phyloP scores from a whole-genome alignment of 306 rosid genomes.

The Ochetophila trinervis region DNA sequence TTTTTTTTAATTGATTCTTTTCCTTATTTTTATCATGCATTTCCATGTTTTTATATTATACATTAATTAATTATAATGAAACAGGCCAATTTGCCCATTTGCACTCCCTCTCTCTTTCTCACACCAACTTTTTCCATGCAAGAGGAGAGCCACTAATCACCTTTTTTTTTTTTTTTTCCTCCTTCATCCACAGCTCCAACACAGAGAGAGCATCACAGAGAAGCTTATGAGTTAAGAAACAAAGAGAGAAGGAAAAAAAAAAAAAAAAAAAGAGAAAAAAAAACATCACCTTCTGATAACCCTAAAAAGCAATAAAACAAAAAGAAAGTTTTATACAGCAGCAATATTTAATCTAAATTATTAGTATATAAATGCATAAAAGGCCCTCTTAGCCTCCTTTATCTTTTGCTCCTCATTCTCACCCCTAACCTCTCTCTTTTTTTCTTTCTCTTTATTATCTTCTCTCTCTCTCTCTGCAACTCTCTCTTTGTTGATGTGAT shows the following conservation, averaged over 20 bases:
- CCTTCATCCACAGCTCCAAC: slow-evolving; percentile 26
- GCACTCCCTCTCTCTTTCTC: slow-evolving; percentile 21
- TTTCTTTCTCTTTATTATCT: slow-evolving; percentile 18
- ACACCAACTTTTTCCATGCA: slow-evolving; percentile 54
- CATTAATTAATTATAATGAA: slow-evolving; percentile 26
- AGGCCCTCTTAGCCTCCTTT: slow-evolving; percentile 41
- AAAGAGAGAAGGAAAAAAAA: background rate
- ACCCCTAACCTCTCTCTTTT: slow-evolving; percentile 12
- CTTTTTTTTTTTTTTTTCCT: no score
- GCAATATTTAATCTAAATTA: slow-evolving; percentile 26
- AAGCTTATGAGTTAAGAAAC: slow-evolving; percentile 81
- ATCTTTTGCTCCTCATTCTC: slow-evolving; percentile 46
- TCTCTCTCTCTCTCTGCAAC: slow-evolving; percentile 24
- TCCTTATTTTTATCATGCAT: slow-evolving; percentile 32
- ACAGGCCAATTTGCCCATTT: slow-evolving; percentile 32
- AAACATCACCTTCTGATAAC: slow-evolving; percentile 55
- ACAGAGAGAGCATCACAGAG: slow-evolving; percentile 37
- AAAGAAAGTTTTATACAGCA: slow-evolving; percentile 33
- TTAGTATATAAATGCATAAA: slow-evolving; percentile 64
- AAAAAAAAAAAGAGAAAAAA: no score
- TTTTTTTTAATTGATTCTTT: slow-evolving; percentile 23
- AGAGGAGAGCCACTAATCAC: slow-evolving; percentile 43
- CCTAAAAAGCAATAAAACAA: slow-evolving; percentile 84
- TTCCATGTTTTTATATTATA: slow-evolving; percentile 20
- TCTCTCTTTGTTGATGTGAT: slow-evolving; percentile 32